These are phyloP conservation scores for Solanum verrucosum DNA, from an alignment of 257 asterid genomes.

Conservation along the genomic window DNA sequence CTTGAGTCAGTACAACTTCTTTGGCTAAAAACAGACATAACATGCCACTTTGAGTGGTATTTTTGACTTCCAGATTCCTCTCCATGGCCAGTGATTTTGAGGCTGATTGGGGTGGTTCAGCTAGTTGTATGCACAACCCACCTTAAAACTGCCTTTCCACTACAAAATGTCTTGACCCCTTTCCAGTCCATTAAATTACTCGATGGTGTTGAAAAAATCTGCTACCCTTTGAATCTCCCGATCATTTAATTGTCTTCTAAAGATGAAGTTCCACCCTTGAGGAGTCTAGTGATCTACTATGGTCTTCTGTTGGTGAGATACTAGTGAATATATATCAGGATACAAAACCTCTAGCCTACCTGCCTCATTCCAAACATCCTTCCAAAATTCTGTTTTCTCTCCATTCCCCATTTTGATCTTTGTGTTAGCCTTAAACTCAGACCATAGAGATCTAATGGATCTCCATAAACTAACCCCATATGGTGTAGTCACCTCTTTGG, in stretches of 20 bases:
- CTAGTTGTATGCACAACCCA: not conserved
- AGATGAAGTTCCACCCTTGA: not conserved
- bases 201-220: not conserved
- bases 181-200: not conserved
- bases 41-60: not conserved
- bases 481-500: not conserved
- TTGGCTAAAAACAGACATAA: not conserved
- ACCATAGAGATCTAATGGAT: not conserved
- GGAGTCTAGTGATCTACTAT: not conserved
- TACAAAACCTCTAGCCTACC: not conserved
- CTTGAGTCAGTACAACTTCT: not conserved
- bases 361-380: not conserved
- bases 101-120: not conserved
- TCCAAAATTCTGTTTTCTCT: not conserved
- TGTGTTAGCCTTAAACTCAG: not conserved
- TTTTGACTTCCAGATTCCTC: not conserved
- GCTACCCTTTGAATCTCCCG: not conserved
- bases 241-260: not conserved
- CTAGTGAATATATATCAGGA: not conserved
- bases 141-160: not conserved
- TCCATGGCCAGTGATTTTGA: not conserved
- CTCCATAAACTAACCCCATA: not conserved
- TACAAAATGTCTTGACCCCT: not conserved
- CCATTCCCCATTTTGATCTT: not conserved
- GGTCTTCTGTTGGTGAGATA: not conserved